Conservation (phyloP, 129 eudicot genomes). For the Heracleum sosnowskyi region DNA sequence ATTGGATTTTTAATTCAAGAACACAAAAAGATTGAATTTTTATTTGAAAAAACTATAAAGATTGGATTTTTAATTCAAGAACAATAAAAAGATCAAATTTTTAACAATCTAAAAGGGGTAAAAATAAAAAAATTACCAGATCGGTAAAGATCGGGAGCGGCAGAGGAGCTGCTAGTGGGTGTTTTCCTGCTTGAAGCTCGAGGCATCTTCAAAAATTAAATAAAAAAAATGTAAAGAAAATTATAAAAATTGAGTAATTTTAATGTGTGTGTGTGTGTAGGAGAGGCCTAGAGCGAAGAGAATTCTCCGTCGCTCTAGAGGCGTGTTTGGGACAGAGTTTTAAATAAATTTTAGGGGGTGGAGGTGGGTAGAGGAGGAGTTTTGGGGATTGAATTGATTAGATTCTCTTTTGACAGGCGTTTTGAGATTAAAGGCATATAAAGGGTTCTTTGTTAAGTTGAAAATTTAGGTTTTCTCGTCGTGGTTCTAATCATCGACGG, state of each 20-base stretch:
- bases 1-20: not conserved
- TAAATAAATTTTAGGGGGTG: not conserved
- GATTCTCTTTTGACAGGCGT: not conserved
- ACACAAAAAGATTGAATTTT: not conserved
- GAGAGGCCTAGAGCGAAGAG: not conserved
- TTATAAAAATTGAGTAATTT: not conserved
- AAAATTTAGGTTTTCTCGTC: too few species aligned
- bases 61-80: not conserved
- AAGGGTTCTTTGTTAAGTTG: too few species aligned
- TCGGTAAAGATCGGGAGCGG: conserved; percentile 61
- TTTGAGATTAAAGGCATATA: not conserved
- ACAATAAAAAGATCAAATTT: not conserved
- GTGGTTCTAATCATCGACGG: too few species aligned
- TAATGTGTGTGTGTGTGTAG: not conserved
- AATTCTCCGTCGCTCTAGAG: not conserved
- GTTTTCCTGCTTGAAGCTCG: conserved; percentile 63
- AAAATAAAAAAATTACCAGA: conserved; percentile 33
- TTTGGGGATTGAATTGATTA: not conserved
- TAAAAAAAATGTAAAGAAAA: not conserved
- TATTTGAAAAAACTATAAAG: not conserved
- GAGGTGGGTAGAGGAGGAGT: not conserved
- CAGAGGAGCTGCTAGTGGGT: conserved; percentile 36
- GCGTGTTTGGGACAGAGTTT: not conserved
- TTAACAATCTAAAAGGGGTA: not conserved
- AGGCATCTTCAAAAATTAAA: conserved; percentile 35